Evolutionary conservation across 805 yeast species (phyloP).

Genomic region (Blastobotrys mokoenaii): DNA sequence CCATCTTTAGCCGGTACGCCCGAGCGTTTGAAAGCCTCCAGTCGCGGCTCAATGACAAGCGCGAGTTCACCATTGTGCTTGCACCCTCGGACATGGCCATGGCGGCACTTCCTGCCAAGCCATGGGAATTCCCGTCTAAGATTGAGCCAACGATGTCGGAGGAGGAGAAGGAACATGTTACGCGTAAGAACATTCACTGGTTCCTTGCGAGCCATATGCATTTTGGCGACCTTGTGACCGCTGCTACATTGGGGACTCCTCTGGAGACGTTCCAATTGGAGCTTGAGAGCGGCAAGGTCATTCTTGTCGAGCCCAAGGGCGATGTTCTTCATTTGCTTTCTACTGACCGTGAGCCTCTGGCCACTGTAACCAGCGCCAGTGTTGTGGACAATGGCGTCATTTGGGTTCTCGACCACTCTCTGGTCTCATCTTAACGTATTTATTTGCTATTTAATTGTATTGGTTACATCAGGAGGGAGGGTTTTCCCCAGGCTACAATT

Average conservation of each 20-base stretch:
- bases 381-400: conserved; percentile 25
- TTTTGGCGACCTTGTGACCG: conserved; percentile 15
- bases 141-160: conserved; percentile 27
- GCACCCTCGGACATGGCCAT: conserved; percentile 68
- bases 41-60: conserved; percentile 38
- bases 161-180: conserved; percentile 40
- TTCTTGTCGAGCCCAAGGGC: conserved; percentile 6
- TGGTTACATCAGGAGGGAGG: too few relatives aligned
- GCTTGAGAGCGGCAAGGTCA: conserved; percentile 7
- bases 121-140: conserved; percentile 74
- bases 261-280: background rate
- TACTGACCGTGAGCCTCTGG: conserved; percentile 6
- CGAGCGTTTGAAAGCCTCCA: conserved; percentile 51
- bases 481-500: too few relatives aligned
- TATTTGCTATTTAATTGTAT: background rate
- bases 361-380: conserved; percentile 15
- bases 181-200: conserved; percentile 42
- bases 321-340: conserved; percentile 2
- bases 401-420: conserved; percentile 21
- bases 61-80: conserved; percentile 43
- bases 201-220: conserved; percentile 62
- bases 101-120: conserved; percentile 43
- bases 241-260: conserved; percentile 3
- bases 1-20: conserved; percentile 62
- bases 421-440: conserved; percentile 11